Evolutionary conservation across 345 rosid genomes (phyloP), one percentile per base, ranked within the genome.

Genomic region (Erysimum cheiranthoides): DNA sequence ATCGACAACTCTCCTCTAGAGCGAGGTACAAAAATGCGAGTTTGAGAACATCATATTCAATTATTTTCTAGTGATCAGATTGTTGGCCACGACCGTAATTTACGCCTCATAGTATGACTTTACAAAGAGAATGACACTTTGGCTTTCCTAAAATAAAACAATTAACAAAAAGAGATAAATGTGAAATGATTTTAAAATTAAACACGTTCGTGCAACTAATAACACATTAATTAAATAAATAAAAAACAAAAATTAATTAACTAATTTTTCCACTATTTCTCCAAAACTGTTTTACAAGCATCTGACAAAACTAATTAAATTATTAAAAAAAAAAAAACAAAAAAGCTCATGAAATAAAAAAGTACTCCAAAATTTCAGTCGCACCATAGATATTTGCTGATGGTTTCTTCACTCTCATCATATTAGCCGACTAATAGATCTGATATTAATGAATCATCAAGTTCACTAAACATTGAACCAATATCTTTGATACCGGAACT

Each of bases 381-480:
- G 35, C 67, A 47, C 34, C 73, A 58, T 47, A 66, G 73, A 58
- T 60, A 35, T 73, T 54, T 56, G 72, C 53, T 63, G 34, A 21
- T 31, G 62, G 28, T 18, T 57, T 57, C 57, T 16, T 47, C 25
- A 8, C 36, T 8, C 4, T 64, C 43, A 50, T 75, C 54, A 34
- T 35, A 6, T 72, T 73, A 78, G 54, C 78, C 81, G 80, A 84
- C 91, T 63, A 78, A 84, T 82, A 82, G 86, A 87, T 72, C 81
- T 51, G 90, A 69, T 58, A 81, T 75, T 71, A 91, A 85, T 64
- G 89, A 81, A 70, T 93, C 98, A 31, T 88, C 95, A 64, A 93
- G 77, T 62, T 93, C 97, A 80, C 85, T 82, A 57, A 88, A 93
- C 66, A 85, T 53, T 2, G 80, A 53, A 5, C 78, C 80, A 39